A percentile compares a stretch with the other conserved stretches of the same genome.
Evolutionary conservation across 2,329 filamentous ascomycete species (phyloP).

Genomic region (Raffaelea arxii): DNA sequence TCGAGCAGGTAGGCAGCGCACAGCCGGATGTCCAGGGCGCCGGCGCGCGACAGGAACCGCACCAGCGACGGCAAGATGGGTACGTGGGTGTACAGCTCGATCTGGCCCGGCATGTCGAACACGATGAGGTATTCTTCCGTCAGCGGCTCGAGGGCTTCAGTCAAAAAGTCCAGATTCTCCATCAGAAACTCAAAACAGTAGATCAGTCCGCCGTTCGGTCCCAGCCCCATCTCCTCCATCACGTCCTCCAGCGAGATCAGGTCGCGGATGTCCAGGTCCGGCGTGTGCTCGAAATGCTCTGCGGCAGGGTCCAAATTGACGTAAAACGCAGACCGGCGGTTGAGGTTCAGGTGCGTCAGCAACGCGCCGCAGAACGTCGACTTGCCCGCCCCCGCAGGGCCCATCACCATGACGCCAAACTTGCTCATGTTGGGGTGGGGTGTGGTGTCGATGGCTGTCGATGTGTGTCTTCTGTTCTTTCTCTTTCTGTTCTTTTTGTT

Average conservation of each 20-base stretch:
- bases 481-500: too few species aligned
- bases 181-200: constrained; percentile 96
- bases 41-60: constrained; percentile 67
- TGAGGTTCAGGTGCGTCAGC: constrained; percentile 85
- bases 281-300: constrained; percentile 82
- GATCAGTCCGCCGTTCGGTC: constrained; percentile 85
- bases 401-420: constrained; percentile 91
- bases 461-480: too few species aligned
- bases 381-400: constrained; percentile 91
- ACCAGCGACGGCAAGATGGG: constrained; percentile 81
- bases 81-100: constrained; percentile 96
- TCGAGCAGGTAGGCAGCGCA: constrained; percentile 93
- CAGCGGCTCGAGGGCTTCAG: constrained; percentile 71
- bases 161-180: constrained; percentile 87
- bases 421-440: constrained; percentile 76
- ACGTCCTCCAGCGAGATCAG: constrained; percentile 89
- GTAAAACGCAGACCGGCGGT: constrained; percentile 91
- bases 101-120: constrained; percentile 98
- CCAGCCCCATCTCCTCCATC: constrained; percentile 88
- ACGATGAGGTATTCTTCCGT: constrained; percentile 96
- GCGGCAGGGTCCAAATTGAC: constrained; percentile 97
- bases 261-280: constrained; percentile 91
- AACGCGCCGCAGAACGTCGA: constrained; percentile 92
- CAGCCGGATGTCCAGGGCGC: constrained; percentile 78
- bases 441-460: too few species aligned